A percentile compares a stretch with the other conserved stretches of the same genome.
Conservation (phyloP, 306 rosid genomes). For the Inga leiocalycina region DNA sequence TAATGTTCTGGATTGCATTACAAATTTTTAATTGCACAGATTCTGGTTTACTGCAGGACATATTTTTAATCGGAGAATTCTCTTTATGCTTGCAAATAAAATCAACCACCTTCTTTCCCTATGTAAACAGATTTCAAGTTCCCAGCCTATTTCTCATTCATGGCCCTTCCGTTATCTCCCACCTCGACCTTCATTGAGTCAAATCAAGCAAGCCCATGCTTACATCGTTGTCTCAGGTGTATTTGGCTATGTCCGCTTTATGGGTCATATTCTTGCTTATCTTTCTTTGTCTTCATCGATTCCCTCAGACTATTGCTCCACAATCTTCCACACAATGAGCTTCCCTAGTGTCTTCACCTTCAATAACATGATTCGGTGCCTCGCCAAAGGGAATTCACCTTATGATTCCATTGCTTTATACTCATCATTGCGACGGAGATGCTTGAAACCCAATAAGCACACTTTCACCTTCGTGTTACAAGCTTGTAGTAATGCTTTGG, state of each 20-base stretch:
- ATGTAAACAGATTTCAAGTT: constrained; percentile 22
- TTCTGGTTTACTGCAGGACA: constrained; percentile 1
- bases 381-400: constrained; percentile 50
- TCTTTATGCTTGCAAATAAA: constrained; percentile 43
- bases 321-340: constrained; percentile 44
- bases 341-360: constrained; percentile 57
- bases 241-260: constrained; percentile 35
- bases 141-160: constrained; percentile 23
- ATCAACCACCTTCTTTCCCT: constrained; percentile 36
- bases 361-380: constrained; percentile 73
- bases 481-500: constrained; percentile 54
- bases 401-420: constrained; percentile 44
- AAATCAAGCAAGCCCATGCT: constrained; percentile 71
- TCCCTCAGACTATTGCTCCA: constrained; percentile 42
- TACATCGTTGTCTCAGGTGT: constrained; percentile 48
- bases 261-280: constrained; percentile 57
- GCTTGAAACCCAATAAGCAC: constrained; percentile 58
- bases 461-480: constrained; percentile 74
- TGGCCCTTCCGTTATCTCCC: constrained; percentile 39
- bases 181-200: constrained; percentile 42
- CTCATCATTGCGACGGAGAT: constrained; percentile 44
- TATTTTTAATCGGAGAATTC: not conserved
- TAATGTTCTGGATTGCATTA: not conserved
- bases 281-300: constrained; percentile 43
- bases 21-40: not conserved